A percentile compares a stretch with the other conserved stretches of the same genome.
Evolutionary conservation across 192 early-diverging fungal genomes (phyloP).

Genomic region (Jimgerdemannia lactiflua): DNA sequence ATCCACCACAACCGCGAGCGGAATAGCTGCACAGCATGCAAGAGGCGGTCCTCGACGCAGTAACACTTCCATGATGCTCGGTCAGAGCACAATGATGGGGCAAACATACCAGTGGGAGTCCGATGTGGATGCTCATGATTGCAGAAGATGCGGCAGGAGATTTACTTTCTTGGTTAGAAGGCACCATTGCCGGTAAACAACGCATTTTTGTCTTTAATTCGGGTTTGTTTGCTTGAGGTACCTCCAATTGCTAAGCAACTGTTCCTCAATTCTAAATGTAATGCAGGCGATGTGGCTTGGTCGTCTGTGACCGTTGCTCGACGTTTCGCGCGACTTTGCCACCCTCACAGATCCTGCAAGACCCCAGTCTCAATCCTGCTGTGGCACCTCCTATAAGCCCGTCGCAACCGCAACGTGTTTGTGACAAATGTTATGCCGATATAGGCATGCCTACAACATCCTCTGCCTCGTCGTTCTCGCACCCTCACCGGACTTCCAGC

Average conservation of each 20-base stretch:
- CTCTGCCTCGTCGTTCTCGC: neutral
- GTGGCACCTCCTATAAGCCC: neutral
- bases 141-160: constrained; percentile 61
- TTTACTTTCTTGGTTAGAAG: constrained; percentile 79
- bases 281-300: constrained; percentile 79
- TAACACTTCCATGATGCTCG: constrained; percentile 5
- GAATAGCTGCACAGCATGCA: constrained; percentile 5
- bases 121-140: constrained; percentile 64
- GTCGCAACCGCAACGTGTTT: constrained; percentile 48
- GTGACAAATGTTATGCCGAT: constrained; percentile 45
- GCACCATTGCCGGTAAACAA: constrained; percentile 62
- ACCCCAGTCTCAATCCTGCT: constrained; percentile 22
- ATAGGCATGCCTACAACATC: constrained; percentile 10
- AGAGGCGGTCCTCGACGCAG: neutral
- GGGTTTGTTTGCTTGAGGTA: too few species aligned
- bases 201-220: neutral
- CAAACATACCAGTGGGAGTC: constrained; percentile 63
- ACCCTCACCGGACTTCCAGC: neutral
- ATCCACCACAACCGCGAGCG: neutral
- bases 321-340: constrained; percentile 51
- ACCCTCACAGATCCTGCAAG: constrained; percentile 41
- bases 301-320: constrained; percentile 83
- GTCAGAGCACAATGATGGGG: constrained; percentile 21
- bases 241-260: too few species aligned
- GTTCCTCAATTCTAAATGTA: neutral